Evolutionary conservation across 2,329 filamentous ascomycete species (phyloP), one percentile per base, ranked within the genome.

Genomic region (Celoporthe dispersa): DNA sequence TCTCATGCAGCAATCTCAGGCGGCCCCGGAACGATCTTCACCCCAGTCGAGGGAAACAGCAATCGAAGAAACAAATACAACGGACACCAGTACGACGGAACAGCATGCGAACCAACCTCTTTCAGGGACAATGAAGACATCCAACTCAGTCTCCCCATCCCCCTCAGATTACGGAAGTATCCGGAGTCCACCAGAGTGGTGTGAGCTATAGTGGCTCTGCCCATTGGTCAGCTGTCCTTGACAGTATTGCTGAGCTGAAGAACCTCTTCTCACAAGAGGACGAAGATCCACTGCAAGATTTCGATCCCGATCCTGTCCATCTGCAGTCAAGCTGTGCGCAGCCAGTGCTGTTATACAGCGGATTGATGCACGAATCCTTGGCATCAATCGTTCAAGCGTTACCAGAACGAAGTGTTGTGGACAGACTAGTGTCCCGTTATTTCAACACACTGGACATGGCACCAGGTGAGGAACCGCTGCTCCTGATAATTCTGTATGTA

Each of bases 191-290:
- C 35, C 25, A 68, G 65, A 19, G 73, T 66, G 60, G 79, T 74
- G 1, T 71, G 73, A 0, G 71, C 39, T 84, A 84, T 44, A 79
- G 82, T 14, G 73, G 76, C 28, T 74, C 78, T 31, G 76, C 75
- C 9, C 82, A 84, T 67, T 84, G 82, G 81, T 76, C 79, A 9
- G 79, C 81, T 19, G 76, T 84, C 1, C 74, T 83, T 3, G 80
- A 83, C 44, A 75, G 77, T 39, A 82, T 84, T 33, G 75, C 80
- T 1, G 80, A 83, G 6, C 73, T 84, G 3, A 81, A 77, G 64
- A 76, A 80, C 1, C 77, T 80, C 14, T 75, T 81, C 11, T 76
- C 78, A 0, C 72, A 63, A 22, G 60, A 44, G 75, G 59, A 61
- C 22, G 9, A 44, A 31, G 76, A 79, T 11, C 73, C 78, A 16